Evolutionary conservation across 192 early-diverging fungal species (phyloP).

Genomic region (Coemansia sp.): DNA sequence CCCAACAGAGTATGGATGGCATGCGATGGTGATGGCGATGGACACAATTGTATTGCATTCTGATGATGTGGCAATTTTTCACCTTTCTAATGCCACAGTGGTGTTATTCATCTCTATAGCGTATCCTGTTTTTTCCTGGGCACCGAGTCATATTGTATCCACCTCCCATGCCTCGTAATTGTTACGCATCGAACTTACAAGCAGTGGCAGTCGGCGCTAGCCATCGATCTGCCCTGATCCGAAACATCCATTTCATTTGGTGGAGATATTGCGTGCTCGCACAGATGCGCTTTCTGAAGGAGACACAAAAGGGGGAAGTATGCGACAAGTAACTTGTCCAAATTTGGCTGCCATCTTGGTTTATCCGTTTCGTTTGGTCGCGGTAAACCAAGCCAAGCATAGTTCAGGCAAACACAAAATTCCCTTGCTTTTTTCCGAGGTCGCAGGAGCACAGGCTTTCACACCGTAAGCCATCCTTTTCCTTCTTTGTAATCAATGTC

Average conservation of each 20-base stretch:
- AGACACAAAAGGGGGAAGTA: no score
- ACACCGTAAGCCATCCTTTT: not conserved
- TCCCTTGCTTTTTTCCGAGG: not conserved
- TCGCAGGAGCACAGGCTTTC: not conserved
- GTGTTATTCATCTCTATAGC: not conserved
- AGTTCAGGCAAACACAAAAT: not conserved
- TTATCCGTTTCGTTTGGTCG: no score
- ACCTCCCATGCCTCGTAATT: not conserved
- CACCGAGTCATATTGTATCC: not conserved
- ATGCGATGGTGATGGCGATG: not conserved
- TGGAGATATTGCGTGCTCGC: not conserved
- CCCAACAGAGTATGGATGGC: no score
- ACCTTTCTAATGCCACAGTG: not conserved
- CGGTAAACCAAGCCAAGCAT: not conserved
- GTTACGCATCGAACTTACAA: not conserved
- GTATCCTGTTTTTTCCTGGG: not conserved
- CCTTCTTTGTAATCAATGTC: not conserved
- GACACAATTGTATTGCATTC: not conserved
- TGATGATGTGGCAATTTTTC: slow-evolving; percentile 5
- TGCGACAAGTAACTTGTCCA: no score
- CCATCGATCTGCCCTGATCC: slow-evolving; percentile 1
- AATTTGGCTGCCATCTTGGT: no score
- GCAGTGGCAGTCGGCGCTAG: not conserved
- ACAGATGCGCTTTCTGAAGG: no score
- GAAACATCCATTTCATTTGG: slow-evolving; percentile 1